phyloP scores from a whole-genome alignment of 2,329 filamentous ascomycete species.

The Botrytis galanthina region DNA sequence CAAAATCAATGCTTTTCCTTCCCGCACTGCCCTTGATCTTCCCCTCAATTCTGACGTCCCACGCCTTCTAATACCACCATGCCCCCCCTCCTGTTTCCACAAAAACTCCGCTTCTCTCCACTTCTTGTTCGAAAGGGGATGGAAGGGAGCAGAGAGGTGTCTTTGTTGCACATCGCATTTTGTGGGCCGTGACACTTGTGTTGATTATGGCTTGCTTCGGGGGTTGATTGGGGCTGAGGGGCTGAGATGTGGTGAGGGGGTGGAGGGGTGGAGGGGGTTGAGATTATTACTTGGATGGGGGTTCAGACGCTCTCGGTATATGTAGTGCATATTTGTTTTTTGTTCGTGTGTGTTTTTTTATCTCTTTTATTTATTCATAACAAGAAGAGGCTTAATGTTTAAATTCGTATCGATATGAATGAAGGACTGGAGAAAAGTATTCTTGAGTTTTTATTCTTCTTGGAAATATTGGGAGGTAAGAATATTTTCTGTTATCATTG shows the following conservation, averaged over 20 bases:
- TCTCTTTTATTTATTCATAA: background rate
- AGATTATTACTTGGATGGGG: background rate
- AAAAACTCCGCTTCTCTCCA: constrained; percentile 13
- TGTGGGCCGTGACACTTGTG: constrained; percentile 16
- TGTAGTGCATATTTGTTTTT: background rate
- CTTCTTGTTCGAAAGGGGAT: background rate
- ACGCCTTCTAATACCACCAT: background rate
- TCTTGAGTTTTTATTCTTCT: background rate
- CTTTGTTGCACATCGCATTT: constrained; percentile 11
- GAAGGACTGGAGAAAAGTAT: background rate
- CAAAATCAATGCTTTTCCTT: background rate
- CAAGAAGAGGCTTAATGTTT: background rate
- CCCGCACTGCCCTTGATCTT: background rate
- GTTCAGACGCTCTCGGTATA: background rate
- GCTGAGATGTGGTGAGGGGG: background rate
- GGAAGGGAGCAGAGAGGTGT: background rate
- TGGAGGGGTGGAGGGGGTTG: background rate
- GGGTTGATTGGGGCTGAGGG: background rate
- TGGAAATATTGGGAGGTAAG: background rate
- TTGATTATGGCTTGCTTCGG: background rate
- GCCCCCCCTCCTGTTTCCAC: background rate
- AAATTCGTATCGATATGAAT: background rate
- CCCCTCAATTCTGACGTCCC: background rate
- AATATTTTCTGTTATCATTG: background rate
- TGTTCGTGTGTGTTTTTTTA: background rate